Percentiles rank a stretch among this genome's conserved stretches.
Conservation (phyloP, 306 rosid species). For the Trichosanthes cucumerina region DNA sequence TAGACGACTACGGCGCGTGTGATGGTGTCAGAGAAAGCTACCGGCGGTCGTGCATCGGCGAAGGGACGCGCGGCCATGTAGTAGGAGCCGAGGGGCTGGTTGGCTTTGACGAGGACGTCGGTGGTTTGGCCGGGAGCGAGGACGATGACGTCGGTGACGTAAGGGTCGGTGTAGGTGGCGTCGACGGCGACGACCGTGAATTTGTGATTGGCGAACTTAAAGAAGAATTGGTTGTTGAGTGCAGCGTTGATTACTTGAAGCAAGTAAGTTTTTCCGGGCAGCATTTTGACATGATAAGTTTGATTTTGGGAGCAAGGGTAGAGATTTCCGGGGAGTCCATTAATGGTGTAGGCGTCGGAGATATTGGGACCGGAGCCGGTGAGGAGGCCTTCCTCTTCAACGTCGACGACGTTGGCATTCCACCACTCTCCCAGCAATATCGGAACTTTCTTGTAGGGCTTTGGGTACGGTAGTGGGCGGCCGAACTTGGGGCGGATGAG, state of each 20-base stretch:
- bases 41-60: not conserved
- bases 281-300: slow-evolving; percentile 25
- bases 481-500: slow-evolving; percentile 32
- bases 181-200: slow-evolving; percentile 56
- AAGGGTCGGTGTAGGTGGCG: slow-evolving; percentile 41
- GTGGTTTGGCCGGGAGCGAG: slow-evolving; percentile 50
- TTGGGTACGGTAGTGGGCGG: slow-evolving; percentile 23
- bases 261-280: slow-evolving; percentile 38
- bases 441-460: slow-evolving; percentile 37
- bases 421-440: slow-evolving; percentile 69
- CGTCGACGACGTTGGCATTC: slow-evolving; percentile 40
- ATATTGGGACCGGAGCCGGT: slow-evolving; percentile 4
- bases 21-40: not conserved
- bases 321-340: slow-evolving; percentile 51
- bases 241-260: slow-evolving; percentile 50
- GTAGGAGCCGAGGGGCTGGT: slow-evolving; percentile 34
- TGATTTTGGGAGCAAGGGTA: slow-evolving; percentile 35
- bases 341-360: slow-evolving; percentile 52
- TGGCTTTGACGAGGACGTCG: slow-evolving; percentile 35
- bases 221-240: slow-evolving; percentile 55
- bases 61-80: slow-evolving; percentile 53
- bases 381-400: slow-evolving; percentile 17
- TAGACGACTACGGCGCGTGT: slow-evolving; percentile 36
- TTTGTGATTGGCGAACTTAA: slow-evolving; percentile 47
- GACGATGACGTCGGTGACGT: slow-evolving; percentile 31